Conservation (phyloP, 228 moss, liverwort and hornwort genomes). For the Sphagnum fallax region DNA sequence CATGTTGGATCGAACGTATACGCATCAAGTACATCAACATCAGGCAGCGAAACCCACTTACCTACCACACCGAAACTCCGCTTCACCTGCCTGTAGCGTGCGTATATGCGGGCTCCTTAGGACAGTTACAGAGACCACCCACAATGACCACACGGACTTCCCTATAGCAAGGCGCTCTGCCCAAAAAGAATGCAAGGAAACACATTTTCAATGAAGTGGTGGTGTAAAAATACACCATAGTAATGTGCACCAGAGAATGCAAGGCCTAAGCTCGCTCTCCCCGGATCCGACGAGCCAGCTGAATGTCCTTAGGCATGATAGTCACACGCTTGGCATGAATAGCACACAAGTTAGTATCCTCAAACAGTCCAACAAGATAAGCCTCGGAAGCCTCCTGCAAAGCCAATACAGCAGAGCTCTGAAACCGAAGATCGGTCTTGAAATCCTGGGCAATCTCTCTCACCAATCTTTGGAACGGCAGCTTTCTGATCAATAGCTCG, state of each 20-base stretch:
- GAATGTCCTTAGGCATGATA: neutral
- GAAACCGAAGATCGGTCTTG: neutral
- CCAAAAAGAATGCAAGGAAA: too few relatives aligned
- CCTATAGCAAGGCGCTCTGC: too few relatives aligned
- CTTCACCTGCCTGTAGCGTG: too few relatives aligned
- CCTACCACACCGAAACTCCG: too few relatives aligned
- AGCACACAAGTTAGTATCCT: neutral
- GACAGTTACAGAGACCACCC: too few relatives aligned
- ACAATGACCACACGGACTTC: too few relatives aligned
- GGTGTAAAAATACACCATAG: neutral
- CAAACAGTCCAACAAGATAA: neutral
- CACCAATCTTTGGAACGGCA: constrained; percentile 2
- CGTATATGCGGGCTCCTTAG: too few relatives aligned
- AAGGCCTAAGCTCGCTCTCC: neutral
- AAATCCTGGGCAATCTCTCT: constrained; percentile 1
- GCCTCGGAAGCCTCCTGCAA: constrained; percentile 1
- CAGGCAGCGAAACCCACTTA: too few relatives aligned
- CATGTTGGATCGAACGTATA: too few relatives aligned
- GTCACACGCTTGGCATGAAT: neutral
- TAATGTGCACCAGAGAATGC: neutral
- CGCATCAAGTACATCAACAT: too few relatives aligned
- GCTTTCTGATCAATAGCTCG: neutral
- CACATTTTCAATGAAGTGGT: neutral
- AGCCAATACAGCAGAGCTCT: neutral
- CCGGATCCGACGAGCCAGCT: neutral